These are phyloP conservation scores for Bifiguratus adelaidae DNA, from an alignment of 192 early-diverging fungal species.

Conservation along the genomic window DNA sequence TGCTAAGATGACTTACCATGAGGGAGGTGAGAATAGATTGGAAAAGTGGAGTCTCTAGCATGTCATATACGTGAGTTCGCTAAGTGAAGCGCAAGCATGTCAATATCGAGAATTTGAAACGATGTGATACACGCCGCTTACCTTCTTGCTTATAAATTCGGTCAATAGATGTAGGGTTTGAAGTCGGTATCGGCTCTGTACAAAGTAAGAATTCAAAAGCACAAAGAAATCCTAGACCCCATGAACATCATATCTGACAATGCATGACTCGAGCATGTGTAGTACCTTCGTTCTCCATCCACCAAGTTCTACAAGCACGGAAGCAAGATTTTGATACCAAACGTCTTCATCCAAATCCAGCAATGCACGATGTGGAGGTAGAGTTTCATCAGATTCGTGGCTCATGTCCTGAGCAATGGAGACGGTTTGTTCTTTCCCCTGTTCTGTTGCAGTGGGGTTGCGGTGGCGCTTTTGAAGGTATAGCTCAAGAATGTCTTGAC, in stretches of 20 bases:
- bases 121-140: constrained; percentile 3
- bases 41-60: constrained; percentile 38
- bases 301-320: constrained; percentile 12
- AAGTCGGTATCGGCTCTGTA: constrained; percentile 28
- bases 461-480: constrained; percentile 11
- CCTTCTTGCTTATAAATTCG: constrained; percentile 35
- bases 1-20: constrained; percentile 21
- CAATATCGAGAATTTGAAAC: not conserved
- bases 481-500: constrained; percentile 8
- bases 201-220: constrained; percentile 31
- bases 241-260: not conserved
- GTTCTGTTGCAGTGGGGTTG: constrained; percentile 1
- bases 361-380: constrained; percentile 6
- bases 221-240: constrained; percentile 31
- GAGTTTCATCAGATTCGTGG: not conserved
- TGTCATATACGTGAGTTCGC: constrained; percentile 38
- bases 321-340: constrained; percentile 18
- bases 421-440: not conserved
- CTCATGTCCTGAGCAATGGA: not conserved
- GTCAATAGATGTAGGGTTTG: constrained; percentile 34
- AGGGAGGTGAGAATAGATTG: constrained; percentile 31
- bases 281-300: constrained; percentile 18
- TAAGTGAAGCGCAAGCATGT: not conserved
- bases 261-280: too few species aligned
- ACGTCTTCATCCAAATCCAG: constrained; percentile 18